Percentiles rank a stretch among this genome's conserved stretches.
Conservation (phyloP, 2,329 filamentous ascomycete genomes). For the Colletotrichum gloeosporioides region DNA sequence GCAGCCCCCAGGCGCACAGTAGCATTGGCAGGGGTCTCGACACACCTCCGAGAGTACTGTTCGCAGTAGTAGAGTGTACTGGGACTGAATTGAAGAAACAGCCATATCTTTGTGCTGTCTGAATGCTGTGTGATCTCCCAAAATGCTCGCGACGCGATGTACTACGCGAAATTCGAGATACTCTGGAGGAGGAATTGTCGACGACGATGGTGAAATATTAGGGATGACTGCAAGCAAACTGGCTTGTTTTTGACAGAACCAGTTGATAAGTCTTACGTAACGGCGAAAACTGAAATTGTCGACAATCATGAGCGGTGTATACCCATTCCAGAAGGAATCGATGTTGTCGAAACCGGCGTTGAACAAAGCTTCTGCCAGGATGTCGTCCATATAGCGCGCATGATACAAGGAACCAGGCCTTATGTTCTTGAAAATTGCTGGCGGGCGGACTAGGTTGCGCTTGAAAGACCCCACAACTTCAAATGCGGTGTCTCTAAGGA, state of each 20-base stretch:
- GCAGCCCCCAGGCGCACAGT: background rate
- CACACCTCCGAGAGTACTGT: background rate
- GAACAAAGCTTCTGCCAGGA: background rate
- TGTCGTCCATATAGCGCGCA: background rate
- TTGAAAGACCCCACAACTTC: background rate
- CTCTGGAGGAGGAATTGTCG: background rate
- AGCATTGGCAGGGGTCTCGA: background rate
- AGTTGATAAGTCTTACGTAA: background rate
- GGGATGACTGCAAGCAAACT: background rate
- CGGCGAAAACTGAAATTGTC: background rate
- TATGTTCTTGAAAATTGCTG: background rate
- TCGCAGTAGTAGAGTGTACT: background rate
- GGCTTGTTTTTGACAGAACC: background rate
- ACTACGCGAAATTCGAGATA: background rate
- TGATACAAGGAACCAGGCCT: background rate
- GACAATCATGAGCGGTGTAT: background rate
- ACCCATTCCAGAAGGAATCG: background rate
- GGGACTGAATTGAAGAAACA: no score
- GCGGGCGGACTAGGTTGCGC: rapidly evolving
- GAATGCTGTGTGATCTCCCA: background rate
- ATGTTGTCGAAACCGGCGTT: background rate
- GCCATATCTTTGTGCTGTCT: no score
- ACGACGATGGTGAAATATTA: background rate
- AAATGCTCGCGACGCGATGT: background rate
- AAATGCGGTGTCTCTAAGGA: background rate